Conservation (phyloP, 768 basidiomycete species). For the Hericium alpestre region DNA sequence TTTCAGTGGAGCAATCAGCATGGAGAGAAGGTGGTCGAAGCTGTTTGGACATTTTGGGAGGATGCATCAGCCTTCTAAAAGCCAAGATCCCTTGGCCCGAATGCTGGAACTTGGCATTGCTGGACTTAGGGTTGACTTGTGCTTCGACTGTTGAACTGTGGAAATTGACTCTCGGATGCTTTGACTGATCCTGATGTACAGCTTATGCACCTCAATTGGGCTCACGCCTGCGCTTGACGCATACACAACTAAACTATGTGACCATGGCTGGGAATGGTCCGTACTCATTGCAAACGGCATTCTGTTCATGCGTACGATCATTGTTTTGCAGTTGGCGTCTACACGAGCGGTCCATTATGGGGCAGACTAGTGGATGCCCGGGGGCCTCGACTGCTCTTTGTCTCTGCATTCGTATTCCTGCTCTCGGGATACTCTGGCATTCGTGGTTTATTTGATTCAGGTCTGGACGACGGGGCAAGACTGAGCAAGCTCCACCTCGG, state of each 20-base stretch:
- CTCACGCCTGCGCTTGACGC: constrained; percentile 58
- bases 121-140: not conserved
- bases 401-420: constrained; percentile 46
- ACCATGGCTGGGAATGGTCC: constrained; percentile 71
- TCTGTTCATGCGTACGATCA: not conserved
- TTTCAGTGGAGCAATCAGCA: too few species aligned
- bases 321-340: constrained; percentile 53
- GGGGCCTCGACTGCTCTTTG: constrained; percentile 62
- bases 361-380: constrained; percentile 66
- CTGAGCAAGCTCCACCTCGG: constrained; percentile 33
- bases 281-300: constrained; percentile 13
- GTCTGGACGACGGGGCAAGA: constrained; percentile 18
- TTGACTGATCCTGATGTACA: constrained; percentile 16
- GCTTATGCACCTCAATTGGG: constrained; percentile 87
- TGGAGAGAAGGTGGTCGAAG: not conserved
- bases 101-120: not conserved
- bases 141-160: not conserved
- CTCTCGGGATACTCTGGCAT: constrained; percentile 71
- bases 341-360: constrained; percentile 65
- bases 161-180: not conserved
- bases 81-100: not conserved
- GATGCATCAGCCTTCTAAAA: not conserved
- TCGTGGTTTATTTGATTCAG: constrained; percentile 50
- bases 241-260: constrained; percentile 76
- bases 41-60: not conserved